phyloP scores from a whole-genome alignment of 2,329 filamentous ascomycete species.

The Penicillium corylophilum region DNA sequence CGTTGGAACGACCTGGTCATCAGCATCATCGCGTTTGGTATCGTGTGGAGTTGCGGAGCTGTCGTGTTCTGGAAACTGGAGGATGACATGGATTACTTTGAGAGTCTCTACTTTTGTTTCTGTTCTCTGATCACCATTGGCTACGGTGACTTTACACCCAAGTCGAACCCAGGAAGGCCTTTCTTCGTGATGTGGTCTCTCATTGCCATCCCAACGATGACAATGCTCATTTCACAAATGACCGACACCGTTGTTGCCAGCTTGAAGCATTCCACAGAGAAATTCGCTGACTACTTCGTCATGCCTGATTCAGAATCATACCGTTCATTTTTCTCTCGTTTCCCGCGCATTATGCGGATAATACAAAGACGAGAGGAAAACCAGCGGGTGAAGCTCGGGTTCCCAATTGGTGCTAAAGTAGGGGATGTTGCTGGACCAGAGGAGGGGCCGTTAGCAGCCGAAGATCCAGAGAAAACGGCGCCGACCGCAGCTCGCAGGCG shows the following conservation, averaged over 20 bases:
- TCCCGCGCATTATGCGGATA: slow-evolving; percentile 43
- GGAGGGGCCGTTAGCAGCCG: slow-evolving; percentile 3
- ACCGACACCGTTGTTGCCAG: slow-evolving; percentile 74
- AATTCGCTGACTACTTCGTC: slow-evolving; percentile 64
- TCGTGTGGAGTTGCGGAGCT: slow-evolving; percentile 80
- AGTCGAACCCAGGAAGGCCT: slow-evolving; percentile 73
- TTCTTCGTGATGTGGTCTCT: slow-evolving; percentile 96
- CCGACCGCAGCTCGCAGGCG: background rate
- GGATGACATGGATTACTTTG: slow-evolving; percentile 62
- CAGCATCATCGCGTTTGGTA: slow-evolving; percentile 66
- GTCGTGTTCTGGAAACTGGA: slow-evolving; percentile 69
- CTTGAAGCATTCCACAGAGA: slow-evolving; percentile 63
- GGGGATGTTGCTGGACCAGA: slow-evolving; percentile 22
- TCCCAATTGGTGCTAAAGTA: slow-evolving; percentile 42
- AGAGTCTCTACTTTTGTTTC: slow-evolving; percentile 83
- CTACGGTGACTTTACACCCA: slow-evolving; percentile 76
- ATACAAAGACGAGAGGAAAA: slow-evolving; percentile 42
- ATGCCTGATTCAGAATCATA: slow-evolving; percentile 62
- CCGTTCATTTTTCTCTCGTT: slow-evolving; percentile 49
- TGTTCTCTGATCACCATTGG: slow-evolving; percentile 81
- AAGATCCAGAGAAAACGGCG: slow-evolving; percentile 1
- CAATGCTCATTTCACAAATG: slow-evolving; percentile 78
- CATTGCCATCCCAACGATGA: slow-evolving; percentile 82
- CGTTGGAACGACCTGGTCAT: slow-evolving; percentile 72
- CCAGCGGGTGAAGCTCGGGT: slow-evolving; percentile 49